Evolutionary conservation across 2,329 filamentous ascomycete genomes (phyloP).

Genomic region (Lasiodiplodia gonubiensis): DNA sequence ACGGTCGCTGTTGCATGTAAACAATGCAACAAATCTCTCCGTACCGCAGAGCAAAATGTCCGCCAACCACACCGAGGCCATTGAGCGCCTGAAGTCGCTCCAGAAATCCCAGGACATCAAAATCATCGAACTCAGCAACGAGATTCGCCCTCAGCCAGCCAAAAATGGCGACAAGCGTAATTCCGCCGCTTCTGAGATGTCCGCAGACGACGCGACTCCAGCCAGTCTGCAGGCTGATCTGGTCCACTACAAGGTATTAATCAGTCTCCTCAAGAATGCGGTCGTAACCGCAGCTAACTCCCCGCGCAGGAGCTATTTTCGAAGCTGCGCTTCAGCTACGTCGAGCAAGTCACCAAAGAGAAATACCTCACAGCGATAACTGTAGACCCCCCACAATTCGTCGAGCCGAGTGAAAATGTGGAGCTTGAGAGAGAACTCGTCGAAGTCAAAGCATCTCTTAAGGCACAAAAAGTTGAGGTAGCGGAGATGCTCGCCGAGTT

Average conservation of each 20-base stretch:
- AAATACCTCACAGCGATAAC: slow-evolving; percentile 95
- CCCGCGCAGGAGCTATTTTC: slow-evolving; percentile 78
- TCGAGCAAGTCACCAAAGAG: slow-evolving; percentile 98
- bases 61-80: slow-evolving; percentile 10
- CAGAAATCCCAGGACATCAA: slow-evolving; percentile 67
- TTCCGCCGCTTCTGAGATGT: slow-evolving; percentile 73
- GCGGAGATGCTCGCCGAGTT: slow-evolving; percentile 72
- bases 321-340: slow-evolving; percentile 95
- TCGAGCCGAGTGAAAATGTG: slow-evolving; percentile 78
- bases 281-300: background rate
- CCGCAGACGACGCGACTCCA: slow-evolving; percentile 70
- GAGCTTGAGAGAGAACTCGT: slow-evolving; percentile 62
- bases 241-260: slow-evolving; percentile 75
- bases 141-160: slow-evolving; percentile 64
- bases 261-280: background rate
- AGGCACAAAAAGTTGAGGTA: slow-evolving; percentile 80
- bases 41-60: slow-evolving; percentile 19
- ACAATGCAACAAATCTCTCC: slow-evolving; percentile 6
- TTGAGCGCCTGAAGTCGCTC: slow-evolving; percentile 55
- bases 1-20: background rate
- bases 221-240: slow-evolving; percentile 82
- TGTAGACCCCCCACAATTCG: slow-evolving; percentile 84
- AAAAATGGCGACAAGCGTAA: slow-evolving; percentile 48
- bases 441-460: slow-evolving; percentile 75
- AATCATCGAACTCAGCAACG: slow-evolving; percentile 78